These are phyloP conservation scores for Globisporangium barbulae DNA, from an alignment of 352 stramenopile genomes.

Conservation along the genomic window DNA sequence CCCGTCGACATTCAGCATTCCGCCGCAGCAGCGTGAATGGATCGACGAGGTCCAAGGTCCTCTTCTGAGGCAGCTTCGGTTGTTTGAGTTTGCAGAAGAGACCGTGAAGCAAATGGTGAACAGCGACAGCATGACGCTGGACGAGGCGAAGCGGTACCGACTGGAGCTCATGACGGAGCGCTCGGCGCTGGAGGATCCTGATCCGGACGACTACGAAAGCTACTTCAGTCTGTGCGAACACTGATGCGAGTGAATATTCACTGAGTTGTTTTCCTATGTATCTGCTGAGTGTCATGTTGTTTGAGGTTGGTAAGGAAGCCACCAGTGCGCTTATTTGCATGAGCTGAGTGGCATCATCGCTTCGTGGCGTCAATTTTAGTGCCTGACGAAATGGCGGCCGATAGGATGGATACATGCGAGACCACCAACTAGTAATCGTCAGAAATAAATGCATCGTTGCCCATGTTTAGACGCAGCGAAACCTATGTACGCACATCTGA, in stretches of 20 bases:
- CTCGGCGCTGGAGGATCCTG: not conserved
- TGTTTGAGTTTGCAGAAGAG: conserved; percentile 16
- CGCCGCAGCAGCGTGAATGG: conserved; percentile 41
- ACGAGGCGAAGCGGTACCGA: conserved; percentile 21
- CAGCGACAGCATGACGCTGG: conserved; percentile 19
- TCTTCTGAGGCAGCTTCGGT: conserved; percentile 9
- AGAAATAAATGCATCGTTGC: too few relatives aligned
- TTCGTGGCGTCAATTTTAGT: too few relatives aligned
- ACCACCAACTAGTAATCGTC: too few relatives aligned
- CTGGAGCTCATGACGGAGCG: conserved; percentile 31
- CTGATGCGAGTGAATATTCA: not conserved
- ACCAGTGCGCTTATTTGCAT: too few relatives aligned
- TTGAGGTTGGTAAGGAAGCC: not conserved
- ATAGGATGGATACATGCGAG: too few relatives aligned
- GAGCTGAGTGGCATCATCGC: too few relatives aligned
- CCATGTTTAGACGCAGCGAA: too few relatives aligned
- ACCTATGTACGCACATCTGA: too few relatives aligned
- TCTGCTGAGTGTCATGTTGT: not conserved
- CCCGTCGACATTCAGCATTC: conserved; percentile 32
- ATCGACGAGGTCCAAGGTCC: conserved; percentile 12
- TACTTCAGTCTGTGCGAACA: conserved; percentile 17
- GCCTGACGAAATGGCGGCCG: too few relatives aligned
- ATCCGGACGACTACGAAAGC: conserved; percentile 7
- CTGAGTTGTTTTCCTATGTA: not conserved
- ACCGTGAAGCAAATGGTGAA: conserved; percentile 22